Conservation (phyloP, 306 rosid genomes). For the Castanea sativa region DNA sequence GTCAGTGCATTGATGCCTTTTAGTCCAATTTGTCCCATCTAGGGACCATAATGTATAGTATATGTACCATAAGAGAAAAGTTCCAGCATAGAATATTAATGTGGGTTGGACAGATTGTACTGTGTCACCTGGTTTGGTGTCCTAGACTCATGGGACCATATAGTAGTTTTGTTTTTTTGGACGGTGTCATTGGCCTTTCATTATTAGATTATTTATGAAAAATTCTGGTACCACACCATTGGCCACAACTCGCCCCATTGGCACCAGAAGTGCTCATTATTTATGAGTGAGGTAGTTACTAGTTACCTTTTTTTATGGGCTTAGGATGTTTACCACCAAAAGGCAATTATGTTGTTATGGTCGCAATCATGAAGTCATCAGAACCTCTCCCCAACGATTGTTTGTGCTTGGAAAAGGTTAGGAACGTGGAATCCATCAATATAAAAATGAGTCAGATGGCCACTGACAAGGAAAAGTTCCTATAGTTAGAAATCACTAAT, state of each 20-base stretch:
- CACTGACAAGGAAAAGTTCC: not conserved
- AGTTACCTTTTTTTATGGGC: not conserved
- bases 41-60: slow-evolving; percentile 19
- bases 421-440: slow-evolving; percentile 3
- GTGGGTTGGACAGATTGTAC: not conserved
- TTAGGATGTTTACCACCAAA: not conserved
- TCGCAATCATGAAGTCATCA: not conserved
- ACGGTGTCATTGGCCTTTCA: not conserved
- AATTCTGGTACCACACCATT: too few species aligned
- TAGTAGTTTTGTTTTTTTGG: not conserved
- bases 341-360: not conserved
- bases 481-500: not conserved
- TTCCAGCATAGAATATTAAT: slow-evolving; percentile 4
- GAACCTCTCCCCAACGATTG: not conserved
- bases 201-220: not conserved
- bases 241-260: too few species aligned
- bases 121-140: slow-evolving; percentile 8
- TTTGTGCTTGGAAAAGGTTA: not conserved
- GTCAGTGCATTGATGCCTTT: slow-evolving; percentile 33
- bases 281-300: not conserved
- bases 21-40: slow-evolving; percentile 18
- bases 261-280: not conserved
- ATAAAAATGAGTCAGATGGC: not conserved
- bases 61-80: slow-evolving; percentile 4
- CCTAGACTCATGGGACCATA: slow-evolving; percentile 17